These are phyloP conservation scores for Tetraselmis striata DNA, from an alignment of 139 green algal genomes.

Conservation along the genomic window DNA sequence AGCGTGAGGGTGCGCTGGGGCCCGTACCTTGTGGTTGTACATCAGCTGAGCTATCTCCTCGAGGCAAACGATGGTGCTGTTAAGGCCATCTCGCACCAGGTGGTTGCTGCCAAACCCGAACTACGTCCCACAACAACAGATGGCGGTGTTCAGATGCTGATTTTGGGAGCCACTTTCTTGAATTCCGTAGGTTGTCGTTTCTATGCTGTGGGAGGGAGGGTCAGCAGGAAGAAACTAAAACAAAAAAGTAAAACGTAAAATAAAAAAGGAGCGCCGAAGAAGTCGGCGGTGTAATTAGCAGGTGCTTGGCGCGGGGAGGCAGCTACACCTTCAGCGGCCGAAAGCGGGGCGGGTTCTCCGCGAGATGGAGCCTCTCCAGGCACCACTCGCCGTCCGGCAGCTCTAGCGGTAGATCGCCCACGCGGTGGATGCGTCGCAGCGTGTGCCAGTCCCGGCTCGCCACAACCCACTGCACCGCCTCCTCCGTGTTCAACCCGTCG, in stretches of 20 bases:
- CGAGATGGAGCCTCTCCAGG: not conserved
- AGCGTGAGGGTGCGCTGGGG: not conserved
- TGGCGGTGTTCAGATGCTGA: too few species aligned
- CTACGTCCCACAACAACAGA: too few species aligned
- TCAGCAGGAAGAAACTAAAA: too few species aligned
- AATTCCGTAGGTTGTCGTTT: too few species aligned
- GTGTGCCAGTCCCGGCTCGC: not conserved
- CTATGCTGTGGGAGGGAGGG: too few species aligned
- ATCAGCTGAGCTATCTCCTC: not conserved
- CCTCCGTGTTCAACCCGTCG: not conserved
- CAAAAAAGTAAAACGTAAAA: too few species aligned
- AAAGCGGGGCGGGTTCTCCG: not conserved
- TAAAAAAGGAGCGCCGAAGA: too few species aligned
- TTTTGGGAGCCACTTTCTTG: too few species aligned
- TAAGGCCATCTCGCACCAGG: not conserved
- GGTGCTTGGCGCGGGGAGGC: too few species aligned
- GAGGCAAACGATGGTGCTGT: not conserved
- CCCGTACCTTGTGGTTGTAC: not conserved
- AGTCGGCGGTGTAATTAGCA: too few species aligned
- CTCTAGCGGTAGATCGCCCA: not conserved
- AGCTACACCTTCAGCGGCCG: not conserved
- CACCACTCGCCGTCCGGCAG: not conserved
- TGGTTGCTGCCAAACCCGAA: not conserved
- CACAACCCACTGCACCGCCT: not conserved
- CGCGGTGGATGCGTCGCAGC: not conserved